Percentiles rank a stretch among this genome's conserved stretches.
Evolutionary conservation across 2,329 filamentous ascomycete genomes (phyloP).

Genomic region (Xylariales sp.): DNA sequence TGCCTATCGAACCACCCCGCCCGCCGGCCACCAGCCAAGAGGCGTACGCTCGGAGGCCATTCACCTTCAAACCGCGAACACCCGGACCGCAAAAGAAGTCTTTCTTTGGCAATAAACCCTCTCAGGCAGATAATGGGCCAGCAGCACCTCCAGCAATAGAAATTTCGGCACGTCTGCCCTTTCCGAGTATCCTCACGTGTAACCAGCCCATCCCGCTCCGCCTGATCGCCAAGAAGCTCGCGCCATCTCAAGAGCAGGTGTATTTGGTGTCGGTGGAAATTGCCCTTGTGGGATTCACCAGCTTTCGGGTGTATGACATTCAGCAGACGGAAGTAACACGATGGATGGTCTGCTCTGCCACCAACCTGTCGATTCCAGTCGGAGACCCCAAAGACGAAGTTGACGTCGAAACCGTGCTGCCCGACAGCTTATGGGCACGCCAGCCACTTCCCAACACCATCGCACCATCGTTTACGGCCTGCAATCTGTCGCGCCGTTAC

Average conservation of each 20-base stretch:
- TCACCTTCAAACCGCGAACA: constrained; percentile 46
- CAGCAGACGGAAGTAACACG: constrained; percentile 63
- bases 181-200: constrained; percentile 84
- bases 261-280: constrained; percentile 78
- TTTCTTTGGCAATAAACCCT: constrained; percentile 8
- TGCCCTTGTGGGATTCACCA: constrained; percentile 74
- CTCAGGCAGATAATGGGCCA: constrained; percentile 17
- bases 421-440: constrained; percentile 67
- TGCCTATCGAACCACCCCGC: constrained; percentile 87
- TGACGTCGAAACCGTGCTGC: constrained; percentile 65
- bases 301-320: constrained; percentile 74
- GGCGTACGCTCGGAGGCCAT: constrained; percentile 74
- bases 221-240: constrained; percentile 73
- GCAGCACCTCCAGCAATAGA: constrained; percentile 67
- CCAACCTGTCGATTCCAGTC: constrained; percentile 68
- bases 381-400: constrained; percentile 54
- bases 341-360: constrained; percentile 71
- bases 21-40: constrained; percentile 65
- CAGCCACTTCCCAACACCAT: constrained; percentile 77
- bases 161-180: constrained; percentile 72
- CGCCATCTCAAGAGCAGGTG: constrained; percentile 62
- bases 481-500: constrained; percentile 80
- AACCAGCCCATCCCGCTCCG: constrained; percentile 80
- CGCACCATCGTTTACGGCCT: constrained; percentile 81
- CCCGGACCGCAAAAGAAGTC: constrained; percentile 27